Evolutionary conservation across 2,329 filamentous ascomycete genomes (phyloP).

Genomic region (Shiraia sp.): DNA sequence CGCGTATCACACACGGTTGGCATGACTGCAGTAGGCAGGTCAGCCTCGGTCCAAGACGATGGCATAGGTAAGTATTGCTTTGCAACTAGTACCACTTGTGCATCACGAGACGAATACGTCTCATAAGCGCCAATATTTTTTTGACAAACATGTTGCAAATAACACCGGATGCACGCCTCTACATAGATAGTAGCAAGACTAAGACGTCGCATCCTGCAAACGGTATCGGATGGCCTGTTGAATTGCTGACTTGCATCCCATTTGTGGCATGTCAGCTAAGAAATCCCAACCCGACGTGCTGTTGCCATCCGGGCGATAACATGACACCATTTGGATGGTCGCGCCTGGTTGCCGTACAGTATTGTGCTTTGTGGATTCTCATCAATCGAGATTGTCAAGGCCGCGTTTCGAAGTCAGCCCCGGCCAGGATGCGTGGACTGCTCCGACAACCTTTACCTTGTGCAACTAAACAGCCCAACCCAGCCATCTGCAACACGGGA

Average conservation of each 20-base stretch:
- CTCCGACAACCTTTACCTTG: constrained; percentile 7
- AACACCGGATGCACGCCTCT: constrained; percentile 3
- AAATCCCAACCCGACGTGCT: no score
- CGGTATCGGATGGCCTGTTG: constrained; percentile 20
- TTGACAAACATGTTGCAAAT: no score
- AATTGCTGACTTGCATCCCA: constrained; percentile 20
- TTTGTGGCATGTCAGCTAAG: constrained; percentile 13
- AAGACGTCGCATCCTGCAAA: constrained; percentile 16
- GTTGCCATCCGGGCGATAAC: no score
- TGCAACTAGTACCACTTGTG: constrained; percentile 26
- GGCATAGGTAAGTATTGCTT: no score
- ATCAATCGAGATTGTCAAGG: constrained; percentile 30
- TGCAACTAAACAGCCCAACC: no score
- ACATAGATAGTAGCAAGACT: constrained; percentile 13
- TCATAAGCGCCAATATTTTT: constrained; percentile 26
- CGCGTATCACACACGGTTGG: constrained; percentile 27
- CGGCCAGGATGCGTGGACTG: constrained; percentile 18
- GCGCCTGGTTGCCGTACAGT: constrained; percentile 16
- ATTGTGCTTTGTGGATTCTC: constrained; percentile 17
- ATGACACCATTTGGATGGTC: constrained; percentile 16
- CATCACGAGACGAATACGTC: constrained; percentile 33
- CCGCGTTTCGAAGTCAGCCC: constrained; percentile 31
- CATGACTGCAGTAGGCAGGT: constrained; percentile 29
- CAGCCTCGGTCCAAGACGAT: constrained; percentile 32
- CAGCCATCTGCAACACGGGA: constrained; percentile 41